These are phyloP conservation scores for Apiotrichum gracile DNA, from an alignment of 1,284 basidiomycete species.

Conservation along the genomic window DNA sequence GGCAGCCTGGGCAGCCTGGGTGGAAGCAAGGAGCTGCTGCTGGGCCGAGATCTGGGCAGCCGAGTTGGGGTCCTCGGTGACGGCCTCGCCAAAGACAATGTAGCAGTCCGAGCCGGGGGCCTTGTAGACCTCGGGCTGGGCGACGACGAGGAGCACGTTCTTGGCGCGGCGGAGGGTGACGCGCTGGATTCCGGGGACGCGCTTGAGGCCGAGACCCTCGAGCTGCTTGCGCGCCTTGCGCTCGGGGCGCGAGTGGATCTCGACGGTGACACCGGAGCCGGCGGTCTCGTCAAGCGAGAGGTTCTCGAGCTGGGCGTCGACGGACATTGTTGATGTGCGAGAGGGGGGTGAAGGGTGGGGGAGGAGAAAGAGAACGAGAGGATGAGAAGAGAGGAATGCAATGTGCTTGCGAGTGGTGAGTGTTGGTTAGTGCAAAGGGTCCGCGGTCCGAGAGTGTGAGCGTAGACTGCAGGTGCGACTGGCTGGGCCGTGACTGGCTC, in stretches of 20 bases:
- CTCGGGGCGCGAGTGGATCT: constrained; percentile 86
- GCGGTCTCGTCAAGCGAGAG: constrained; percentile 55
- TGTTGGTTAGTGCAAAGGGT: not conserved
- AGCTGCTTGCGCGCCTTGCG: constrained; percentile 74
- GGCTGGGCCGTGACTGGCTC: no score
- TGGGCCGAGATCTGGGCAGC: constrained; percentile 76
- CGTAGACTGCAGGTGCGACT: no score
- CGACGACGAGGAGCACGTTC: constrained; percentile 91
- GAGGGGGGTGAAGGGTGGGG: not conserved
- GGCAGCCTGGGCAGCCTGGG: constrained; percentile 44
- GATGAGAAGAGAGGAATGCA: not conserved
- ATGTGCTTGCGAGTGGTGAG: no score
- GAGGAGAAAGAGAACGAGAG: not conserved
- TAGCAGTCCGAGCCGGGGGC: constrained; percentile 95
- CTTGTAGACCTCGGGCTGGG: constrained; percentile 95
- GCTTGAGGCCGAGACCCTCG: constrained; percentile 81
- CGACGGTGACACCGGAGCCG: constrained; percentile 67
- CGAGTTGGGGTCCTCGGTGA: constrained; percentile 88
- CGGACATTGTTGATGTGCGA: constrained; percentile 56
- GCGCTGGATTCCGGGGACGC: constrained; percentile 84
- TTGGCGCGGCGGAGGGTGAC: constrained; percentile 92
- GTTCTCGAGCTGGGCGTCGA: constrained; percentile 53
- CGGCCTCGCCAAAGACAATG: constrained; percentile 98
- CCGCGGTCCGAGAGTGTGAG: no score
- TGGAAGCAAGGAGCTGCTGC: constrained; percentile 64